Evolutionary conservation across 495 filamentous ascomycete species (phyloP), one percentile per base, ranked within the genome.

Genomic region (Aspergillus affinis): DNA sequence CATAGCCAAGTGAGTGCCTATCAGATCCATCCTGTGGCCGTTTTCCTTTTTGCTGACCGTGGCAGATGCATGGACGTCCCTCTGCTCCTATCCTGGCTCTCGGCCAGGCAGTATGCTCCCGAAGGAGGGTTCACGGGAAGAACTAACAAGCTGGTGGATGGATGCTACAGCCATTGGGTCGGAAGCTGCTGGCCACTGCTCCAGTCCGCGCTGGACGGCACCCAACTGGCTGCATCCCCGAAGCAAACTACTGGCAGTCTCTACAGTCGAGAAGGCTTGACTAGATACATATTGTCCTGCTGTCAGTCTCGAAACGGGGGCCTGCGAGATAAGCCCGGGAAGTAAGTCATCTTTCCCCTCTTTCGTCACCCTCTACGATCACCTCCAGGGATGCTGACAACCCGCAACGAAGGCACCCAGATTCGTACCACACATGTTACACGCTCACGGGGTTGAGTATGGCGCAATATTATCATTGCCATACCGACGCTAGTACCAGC

Each of bases 81-180:
- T 47, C 74, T 84, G 29, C 81, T 98, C 18, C 79, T 95, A 20
- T 85, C 87, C 48, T 98, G 94, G 92, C 82, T 98, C 20, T 92
- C 90, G 41, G 84, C 90, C 41, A 86, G 93, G 57, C 94, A 98
- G 70, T 90, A 93, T 75, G 86, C 84, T 9, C 95, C 94, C 4
- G 94, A 98, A 73, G 95, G 92, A 46, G 94, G 94, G 13, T 89
- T 93, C 65, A 84, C 90, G 17, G 94, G 94, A 59, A 85, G 94
- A 62, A 96, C 94, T n/a, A 97, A 98, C 75, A 98, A 98, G 74
- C 81, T 98, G 8, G 93, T 98, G 21, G 94, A 98, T 73, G 94
- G 93, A 51, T 98, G 94, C 72, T 98, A 98, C 75, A 93, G 90
- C 72, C 92, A 96, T 66, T 98, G 94, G 94, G 89, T 97, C 10